A percentile compares a stretch with the other conserved stretches of the same genome.
These are phyloP conservation scores for Arbutus unedo DNA, from an alignment of 148 eudicot species.

Conservation along the genomic window DNA sequence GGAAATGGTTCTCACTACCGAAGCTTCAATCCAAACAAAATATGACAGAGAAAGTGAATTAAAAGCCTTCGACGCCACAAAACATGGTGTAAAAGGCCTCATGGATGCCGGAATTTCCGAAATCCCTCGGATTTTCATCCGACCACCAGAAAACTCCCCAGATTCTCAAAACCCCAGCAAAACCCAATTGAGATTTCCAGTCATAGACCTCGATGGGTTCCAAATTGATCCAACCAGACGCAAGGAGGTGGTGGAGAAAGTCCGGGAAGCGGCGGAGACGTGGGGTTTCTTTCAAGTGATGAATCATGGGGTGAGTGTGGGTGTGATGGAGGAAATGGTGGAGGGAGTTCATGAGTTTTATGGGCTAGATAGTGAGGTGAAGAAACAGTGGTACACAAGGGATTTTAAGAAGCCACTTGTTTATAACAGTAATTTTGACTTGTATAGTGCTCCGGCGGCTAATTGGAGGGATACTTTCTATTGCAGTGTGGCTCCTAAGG, in stretches of 20 bases:
- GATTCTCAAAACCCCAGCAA: background rate
- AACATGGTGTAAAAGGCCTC: background rate
- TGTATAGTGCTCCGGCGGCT: conserved; percentile 25
- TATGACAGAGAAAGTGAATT: background rate
- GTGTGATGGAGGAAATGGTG: conserved; percentile 7
- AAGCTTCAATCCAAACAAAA: background rate
- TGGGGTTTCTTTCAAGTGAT: background rate
- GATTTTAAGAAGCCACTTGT: background rate
- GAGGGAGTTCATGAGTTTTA: background rate
- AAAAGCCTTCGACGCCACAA: background rate
- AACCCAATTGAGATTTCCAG: background rate
- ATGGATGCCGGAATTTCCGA: background rate
- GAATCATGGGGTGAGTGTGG: background rate
- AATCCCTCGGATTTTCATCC: background rate
- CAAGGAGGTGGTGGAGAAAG: background rate
- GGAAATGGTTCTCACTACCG: background rate
- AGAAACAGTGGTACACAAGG: conserved; percentile 17
- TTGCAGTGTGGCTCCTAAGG: conserved; percentile 20
- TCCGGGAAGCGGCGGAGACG: background rate
- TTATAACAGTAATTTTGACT: conserved; percentile 18
- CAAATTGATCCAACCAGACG: background rate
- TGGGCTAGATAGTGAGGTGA: conserved; percentile 10
- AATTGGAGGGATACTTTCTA: conserved; percentile 38
- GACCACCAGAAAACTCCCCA: background rate
- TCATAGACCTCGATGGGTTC: background rate